Conservation (phyloP, 2,329 filamentous ascomycete species). For the Trichoderma pleuroti region DNA sequence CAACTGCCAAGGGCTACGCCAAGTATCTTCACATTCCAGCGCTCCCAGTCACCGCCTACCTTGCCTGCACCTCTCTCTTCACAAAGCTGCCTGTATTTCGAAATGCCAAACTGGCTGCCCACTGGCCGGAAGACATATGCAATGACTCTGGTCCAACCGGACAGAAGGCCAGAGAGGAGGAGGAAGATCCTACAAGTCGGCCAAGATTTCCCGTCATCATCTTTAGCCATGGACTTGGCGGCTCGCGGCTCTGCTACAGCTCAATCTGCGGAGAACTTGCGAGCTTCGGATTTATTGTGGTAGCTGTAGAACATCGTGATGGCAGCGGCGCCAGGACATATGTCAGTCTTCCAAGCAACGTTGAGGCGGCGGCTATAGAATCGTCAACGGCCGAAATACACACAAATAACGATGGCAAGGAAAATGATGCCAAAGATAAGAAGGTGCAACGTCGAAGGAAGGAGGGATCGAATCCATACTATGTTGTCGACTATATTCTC, state of each 20-base stretch:
- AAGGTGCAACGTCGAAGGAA: conserved; percentile 30
- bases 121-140: conserved; percentile 46
- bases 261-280: conserved; percentile 63
- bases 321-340: conserved; percentile 60
- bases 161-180: conserved; percentile 28
- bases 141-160: conserved; percentile 34
- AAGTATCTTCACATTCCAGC: conserved; percentile 54
- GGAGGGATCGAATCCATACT: conserved; percentile 34
- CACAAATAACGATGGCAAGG: conserved; percentile 22
- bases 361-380: conserved; percentile 32
- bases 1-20: conserved; percentile 59
- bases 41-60: conserved; percentile 47
- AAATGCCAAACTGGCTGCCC: conserved; percentile 55
- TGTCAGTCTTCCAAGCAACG: conserved; percentile 51
- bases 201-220: conserved; percentile 60
- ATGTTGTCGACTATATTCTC: conserved; percentile 60
- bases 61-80: conserved; percentile 57
- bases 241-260: conserved; percentile 60
- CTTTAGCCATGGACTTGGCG: conserved; percentile 65
- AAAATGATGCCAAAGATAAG: conserved; percentile 31
- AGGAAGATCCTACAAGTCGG: conserved; percentile 20
- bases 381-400: conserved; percentile 29
- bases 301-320: conserved; percentile 63
- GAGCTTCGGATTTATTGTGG: conserved; percentile 62
- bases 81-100: conserved; percentile 63